Conservation (phyloP, 768 basidiomycete genomes). For the Trametopsis cervina region DNA sequence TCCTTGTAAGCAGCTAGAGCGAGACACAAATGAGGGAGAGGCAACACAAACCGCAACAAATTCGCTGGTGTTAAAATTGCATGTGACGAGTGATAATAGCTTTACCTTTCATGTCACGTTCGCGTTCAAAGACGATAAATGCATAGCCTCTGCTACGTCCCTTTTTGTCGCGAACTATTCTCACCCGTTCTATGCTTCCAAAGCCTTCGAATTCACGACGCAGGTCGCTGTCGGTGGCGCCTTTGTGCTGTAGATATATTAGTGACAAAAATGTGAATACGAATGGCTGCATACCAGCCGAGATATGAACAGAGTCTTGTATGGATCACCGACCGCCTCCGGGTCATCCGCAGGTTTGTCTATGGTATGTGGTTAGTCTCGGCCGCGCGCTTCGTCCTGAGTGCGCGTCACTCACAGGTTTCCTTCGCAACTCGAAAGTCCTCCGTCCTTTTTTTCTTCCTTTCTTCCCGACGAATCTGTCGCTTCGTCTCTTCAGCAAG, state of each 20-base stretch:
- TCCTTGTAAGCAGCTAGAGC: conserved; percentile 89
- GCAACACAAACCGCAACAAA: conserved; percentile 16
- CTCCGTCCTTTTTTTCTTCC: conserved; percentile 69
- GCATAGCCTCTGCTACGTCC: conserved; percentile 87
- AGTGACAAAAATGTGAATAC: not conserved
- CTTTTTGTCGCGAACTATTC: conserved; percentile 90
- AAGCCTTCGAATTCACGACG: conserved; percentile 94
- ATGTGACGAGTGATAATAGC: conserved; percentile 12
- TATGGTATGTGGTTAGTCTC: conserved; percentile 25
- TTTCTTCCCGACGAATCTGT: conserved; percentile 69
- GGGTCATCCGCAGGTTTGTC: conserved; percentile 91
- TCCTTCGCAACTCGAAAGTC: conserved; percentile 79
- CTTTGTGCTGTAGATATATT: conserved; percentile 64
- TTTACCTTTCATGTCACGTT: conserved; percentile 98
- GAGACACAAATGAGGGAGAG: conserved; percentile 18
- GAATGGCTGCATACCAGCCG: conserved; percentile 53
- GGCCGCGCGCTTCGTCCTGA: conserved; percentile 1
- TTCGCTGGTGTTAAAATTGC: conserved; percentile 16
- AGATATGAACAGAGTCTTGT: conserved; percentile 96
- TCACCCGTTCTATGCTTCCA: conserved; percentile 89
- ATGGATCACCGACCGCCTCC: conserved; percentile 92
- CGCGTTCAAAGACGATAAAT: conserved; percentile 95
- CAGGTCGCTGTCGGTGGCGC: conserved; percentile 85
- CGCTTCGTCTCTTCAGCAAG: conserved; percentile 79
- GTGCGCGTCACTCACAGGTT: conserved; percentile 52